Percentiles rank a stretch among this genome's conserved stretches.
Evolutionary conservation across 495 filamentous ascomycete species (phyloP).

Genomic region (Neurospora africana): DNA sequence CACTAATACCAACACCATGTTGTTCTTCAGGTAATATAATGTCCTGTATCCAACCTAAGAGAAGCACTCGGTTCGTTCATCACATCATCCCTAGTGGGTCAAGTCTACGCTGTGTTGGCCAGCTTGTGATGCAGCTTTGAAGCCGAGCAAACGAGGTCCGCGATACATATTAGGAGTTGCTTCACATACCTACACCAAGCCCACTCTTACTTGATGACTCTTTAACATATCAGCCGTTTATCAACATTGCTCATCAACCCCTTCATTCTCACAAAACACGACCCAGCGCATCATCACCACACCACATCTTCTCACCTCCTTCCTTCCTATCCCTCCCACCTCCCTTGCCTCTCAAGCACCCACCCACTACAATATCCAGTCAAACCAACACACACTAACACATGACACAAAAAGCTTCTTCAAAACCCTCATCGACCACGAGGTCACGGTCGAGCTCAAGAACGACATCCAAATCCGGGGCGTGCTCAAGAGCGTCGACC

Average conservation of each 20-base stretch:
- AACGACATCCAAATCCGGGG: constrained; percentile 96
- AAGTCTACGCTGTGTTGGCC: not conserved
- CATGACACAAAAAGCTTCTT: constrained; percentile 61
- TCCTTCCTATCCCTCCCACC: not conserved
- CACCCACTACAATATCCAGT: not conserved
- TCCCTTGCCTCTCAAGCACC: not conserved
- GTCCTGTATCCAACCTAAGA: not conserved
- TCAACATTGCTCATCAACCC: not conserved
- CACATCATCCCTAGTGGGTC: not conserved
- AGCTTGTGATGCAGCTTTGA: not conserved
- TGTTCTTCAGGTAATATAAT: not conserved
- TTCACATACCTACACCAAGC: not conserved
- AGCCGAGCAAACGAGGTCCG: not conserved
- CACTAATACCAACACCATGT: not conserved
- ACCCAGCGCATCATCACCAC: not conserved
- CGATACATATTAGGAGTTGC: not conserved
- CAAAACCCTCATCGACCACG: constrained; percentile 96
- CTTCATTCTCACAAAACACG: not conserved
- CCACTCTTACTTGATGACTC: not conserved
- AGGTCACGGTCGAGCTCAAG: constrained; percentile 93
- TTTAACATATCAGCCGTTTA: not conserved
- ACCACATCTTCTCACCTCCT: not conserved
- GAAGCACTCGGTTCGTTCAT: not conserved
- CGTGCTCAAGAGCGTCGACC: constrained; percentile 90
- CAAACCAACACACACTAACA: not conserved